phyloP scores from a whole-genome alignment of 176 grass and related monocot genomes.

The Avena sativa region DNA sequence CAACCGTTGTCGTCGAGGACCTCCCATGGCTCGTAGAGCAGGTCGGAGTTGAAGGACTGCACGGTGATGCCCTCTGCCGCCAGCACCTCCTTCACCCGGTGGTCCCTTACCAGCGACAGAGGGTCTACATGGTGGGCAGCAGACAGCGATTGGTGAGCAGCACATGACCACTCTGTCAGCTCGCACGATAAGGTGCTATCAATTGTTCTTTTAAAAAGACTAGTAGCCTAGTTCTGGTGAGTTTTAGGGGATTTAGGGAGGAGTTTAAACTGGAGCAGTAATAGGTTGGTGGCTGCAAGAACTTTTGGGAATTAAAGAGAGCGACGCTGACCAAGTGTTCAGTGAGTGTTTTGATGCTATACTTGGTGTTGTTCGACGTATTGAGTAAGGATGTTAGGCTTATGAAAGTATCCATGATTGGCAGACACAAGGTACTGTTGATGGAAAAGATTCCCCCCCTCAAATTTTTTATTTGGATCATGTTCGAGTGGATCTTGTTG shows the following conservation, averaged over 20 bases:
- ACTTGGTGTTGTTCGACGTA: constrained; percentile 37
- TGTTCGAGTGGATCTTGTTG: constrained; percentile 29
- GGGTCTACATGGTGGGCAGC: constrained; percentile 71
- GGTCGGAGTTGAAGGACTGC: constrained; percentile 90
- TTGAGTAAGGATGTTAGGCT: constrained; percentile 28
- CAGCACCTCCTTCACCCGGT: constrained; percentile 81
- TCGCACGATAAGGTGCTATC: constrained; percentile 27
- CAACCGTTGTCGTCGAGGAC: constrained; percentile 79
- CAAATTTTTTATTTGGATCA: constrained; percentile 31
- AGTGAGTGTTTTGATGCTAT: constrained; percentile 39
- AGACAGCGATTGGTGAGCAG: constrained; percentile 53
- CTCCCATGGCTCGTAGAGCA: constrained; percentile 98
- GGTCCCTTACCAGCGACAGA: constrained; percentile 84
- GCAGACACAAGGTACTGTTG: constrained; percentile 26
- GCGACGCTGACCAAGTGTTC: constrained; percentile 37
- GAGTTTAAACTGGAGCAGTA: constrained; percentile 20
- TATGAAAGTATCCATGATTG: constrained; percentile 39
- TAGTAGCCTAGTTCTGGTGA: background rate
- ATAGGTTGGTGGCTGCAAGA: constrained; percentile 33
- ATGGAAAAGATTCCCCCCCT: constrained; percentile 12
- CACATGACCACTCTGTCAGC: constrained; percentile 45
- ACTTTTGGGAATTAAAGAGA: constrained; percentile 57
- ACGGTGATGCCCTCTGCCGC: constrained; percentile 76
- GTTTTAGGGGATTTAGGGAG: background rate
- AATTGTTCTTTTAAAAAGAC: constrained; percentile 1